A percentile compares a stretch with the other conserved stretches of the same genome.
phyloP scores from a whole-genome alignment of 768 basidiomycete genomes.

The Trametes meyenii region DNA sequence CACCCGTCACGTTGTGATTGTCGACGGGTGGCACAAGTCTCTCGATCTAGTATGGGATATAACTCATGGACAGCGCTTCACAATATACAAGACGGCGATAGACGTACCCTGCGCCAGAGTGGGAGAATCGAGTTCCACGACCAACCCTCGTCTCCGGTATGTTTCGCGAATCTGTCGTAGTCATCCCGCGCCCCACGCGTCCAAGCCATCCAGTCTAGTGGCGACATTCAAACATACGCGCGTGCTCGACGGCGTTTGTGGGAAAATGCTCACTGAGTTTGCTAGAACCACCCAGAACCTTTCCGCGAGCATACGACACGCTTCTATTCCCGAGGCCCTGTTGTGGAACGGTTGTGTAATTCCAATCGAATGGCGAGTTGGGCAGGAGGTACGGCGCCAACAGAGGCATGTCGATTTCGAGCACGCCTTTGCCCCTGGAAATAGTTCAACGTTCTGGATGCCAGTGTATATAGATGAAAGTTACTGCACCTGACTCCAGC shows the following conservation, averaged over 20 bases:
- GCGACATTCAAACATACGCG: background rate
- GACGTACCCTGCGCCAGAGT: constrained; percentile 30
- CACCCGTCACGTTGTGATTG: constrained; percentile 27
- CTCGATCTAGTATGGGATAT: constrained; percentile 21
- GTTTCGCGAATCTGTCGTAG: constrained; percentile 29
- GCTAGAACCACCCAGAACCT: constrained; percentile 31
- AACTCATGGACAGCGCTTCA: background rate
- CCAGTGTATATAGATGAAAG: too few species aligned
- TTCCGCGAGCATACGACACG: constrained; percentile 29
- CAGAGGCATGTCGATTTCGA: constrained; percentile 24
- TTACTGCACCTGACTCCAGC: constrained; percentile 19
- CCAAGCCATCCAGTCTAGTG: constrained; percentile 32
- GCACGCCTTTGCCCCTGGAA: constrained; percentile 22
- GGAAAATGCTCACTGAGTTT: constrained; percentile 25
- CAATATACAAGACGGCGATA: background rate
- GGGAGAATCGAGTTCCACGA: constrained; percentile 29
- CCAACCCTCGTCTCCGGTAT: constrained; percentile 35
- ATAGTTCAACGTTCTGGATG: background rate
- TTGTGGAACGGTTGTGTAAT: constrained; percentile 34
- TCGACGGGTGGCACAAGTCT: constrained; percentile 27
- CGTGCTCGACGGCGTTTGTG: background rate
- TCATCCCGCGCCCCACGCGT: constrained; percentile 33
- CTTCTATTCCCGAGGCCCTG: constrained; percentile 22
- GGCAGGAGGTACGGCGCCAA: constrained; percentile 21
- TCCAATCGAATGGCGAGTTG: constrained; percentile 30